Conservation (phyloP, 805 yeast genomes). For the Saccharomycopsis fibuligera region DNA sequence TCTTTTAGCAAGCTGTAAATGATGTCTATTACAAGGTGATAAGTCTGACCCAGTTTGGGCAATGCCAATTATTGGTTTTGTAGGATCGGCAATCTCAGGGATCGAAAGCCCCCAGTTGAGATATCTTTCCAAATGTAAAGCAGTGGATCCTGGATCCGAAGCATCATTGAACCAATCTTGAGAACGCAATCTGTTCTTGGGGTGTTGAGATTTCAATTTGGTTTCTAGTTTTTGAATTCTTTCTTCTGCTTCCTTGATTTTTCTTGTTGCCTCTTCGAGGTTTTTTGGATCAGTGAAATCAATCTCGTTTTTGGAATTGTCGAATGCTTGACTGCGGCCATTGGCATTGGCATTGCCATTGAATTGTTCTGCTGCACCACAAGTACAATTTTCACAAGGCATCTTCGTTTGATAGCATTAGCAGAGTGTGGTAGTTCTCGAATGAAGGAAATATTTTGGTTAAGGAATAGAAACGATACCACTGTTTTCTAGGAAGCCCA, state of each 20-base stretch:
- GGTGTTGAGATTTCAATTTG: constrained; percentile 5
- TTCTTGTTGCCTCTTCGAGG: constrained; percentile 19
- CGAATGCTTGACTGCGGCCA: neutral
- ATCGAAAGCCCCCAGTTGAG: constrained; percentile 25
- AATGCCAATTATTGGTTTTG: constrained; percentile 22
- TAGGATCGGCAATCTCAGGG: constrained; percentile 19
- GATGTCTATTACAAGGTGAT: constrained; percentile 25
- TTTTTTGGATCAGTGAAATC: constrained; percentile 18
- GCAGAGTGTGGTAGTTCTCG: too few species aligned
- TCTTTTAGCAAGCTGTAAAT: constrained; percentile 23
- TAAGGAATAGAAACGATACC: too few species aligned
- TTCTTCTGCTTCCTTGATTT: constrained; percentile 20
- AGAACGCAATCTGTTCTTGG: constrained; percentile 20
- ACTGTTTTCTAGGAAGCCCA: too few species aligned
- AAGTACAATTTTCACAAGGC: constrained; percentile 26
- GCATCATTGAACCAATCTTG: constrained; percentile 24
- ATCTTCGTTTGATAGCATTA: too few species aligned
- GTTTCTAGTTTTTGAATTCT: constrained; percentile 19
- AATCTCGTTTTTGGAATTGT: constrained; percentile 9
- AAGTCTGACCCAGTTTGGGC: constrained; percentile 23
- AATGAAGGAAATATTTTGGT: too few species aligned
- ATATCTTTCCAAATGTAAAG: constrained; percentile 25
- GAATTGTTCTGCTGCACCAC: constrained; percentile 21
- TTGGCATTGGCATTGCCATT: neutral
- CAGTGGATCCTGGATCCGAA: constrained; percentile 25